Evolutionary conservation across 176 grass and related monocot genomes (phyloP).

Genomic region (Zea luxurians): DNA sequence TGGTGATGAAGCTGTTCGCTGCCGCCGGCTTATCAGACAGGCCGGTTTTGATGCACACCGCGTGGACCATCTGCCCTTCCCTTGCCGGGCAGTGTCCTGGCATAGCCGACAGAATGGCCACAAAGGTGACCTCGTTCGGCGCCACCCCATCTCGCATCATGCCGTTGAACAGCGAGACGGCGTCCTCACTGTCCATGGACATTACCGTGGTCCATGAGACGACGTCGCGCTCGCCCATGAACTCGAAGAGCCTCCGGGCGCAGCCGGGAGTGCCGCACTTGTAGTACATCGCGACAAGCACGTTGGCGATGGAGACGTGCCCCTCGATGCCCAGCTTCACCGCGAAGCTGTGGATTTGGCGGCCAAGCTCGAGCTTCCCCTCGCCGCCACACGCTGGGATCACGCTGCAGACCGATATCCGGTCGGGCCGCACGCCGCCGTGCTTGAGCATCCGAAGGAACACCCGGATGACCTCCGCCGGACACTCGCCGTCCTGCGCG

Average conservation of each 20-base stretch:
- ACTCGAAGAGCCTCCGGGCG: constrained; percentile 48
- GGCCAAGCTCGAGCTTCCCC: constrained; percentile 47
- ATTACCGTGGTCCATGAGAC: constrained; percentile 85
- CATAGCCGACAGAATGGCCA: constrained; percentile 65
- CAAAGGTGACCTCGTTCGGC: constrained; percentile 89
- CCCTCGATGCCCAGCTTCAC: constrained; percentile 58
- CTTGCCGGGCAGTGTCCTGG: constrained; percentile 27
- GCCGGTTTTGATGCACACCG: constrained; percentile 53
- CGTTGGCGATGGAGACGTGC: constrained; percentile 57
- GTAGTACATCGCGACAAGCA: constrained; percentile 90
- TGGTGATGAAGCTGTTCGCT: constrained; percentile 76
- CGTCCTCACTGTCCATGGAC: constrained; percentile 63
- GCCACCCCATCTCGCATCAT: constrained; percentile 59
- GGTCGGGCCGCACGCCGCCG: constrained; percentile 47
- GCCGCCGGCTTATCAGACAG: constrained; percentile 49
- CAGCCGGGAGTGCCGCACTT: constrained; percentile 39
- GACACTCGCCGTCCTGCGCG: constrained; percentile 53
- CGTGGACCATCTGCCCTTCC: constrained; percentile 72
- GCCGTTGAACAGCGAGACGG: constrained; percentile 49
- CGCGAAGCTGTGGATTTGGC: constrained; percentile 67
- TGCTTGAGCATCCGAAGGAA: constrained; percentile 67
- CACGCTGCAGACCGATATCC: constrained; percentile 70
- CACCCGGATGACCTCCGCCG: constrained; percentile 43
- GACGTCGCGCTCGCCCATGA: constrained; percentile 59
- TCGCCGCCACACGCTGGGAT: constrained; percentile 50